Conservation (phyloP, 2,329 filamentous ascomycete species). For the Hypocrella siamensis region DNA sequence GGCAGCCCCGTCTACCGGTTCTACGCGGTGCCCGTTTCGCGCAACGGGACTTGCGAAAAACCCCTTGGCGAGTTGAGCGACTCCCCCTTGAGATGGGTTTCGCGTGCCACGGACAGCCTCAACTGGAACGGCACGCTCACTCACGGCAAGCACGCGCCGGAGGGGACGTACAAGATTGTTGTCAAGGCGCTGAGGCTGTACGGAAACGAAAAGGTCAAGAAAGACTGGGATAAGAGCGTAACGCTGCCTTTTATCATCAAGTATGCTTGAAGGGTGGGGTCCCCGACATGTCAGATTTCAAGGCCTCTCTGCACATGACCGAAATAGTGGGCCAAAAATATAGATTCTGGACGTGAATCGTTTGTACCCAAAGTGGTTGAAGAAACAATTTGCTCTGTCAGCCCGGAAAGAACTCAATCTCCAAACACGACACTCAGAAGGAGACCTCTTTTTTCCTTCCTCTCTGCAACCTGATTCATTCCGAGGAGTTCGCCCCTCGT, state of each 20-base stretch:
- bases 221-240: constrained; percentile 7
- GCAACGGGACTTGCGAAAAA: constrained; percentile 13
- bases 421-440: no score
- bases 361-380: no score
- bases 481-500: no score
- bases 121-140: constrained; percentile 25
- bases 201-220: constrained; percentile 3
- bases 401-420: no score
- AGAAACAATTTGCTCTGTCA: no score
- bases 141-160: constrained; percentile 22
- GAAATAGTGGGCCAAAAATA: no score
- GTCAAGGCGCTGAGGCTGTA: constrained; percentile 6
- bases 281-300: no score
- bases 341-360: no score
- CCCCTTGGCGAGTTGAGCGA: constrained; percentile 17
- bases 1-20: constrained; percentile 7
- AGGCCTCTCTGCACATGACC: no score
- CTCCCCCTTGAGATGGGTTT: constrained; percentile 16
- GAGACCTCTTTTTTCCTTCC: no score
- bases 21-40: constrained; percentile 2
- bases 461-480: no score
- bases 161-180: constrained; percentile 19
- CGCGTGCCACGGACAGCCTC: constrained; percentile 6
- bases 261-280: neutral
- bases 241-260: constrained; percentile 2